These are phyloP conservation scores for Kwoniella sp. DNA, from an alignment of 768 basidiomycete species.

Conservation along the genomic window DNA sequence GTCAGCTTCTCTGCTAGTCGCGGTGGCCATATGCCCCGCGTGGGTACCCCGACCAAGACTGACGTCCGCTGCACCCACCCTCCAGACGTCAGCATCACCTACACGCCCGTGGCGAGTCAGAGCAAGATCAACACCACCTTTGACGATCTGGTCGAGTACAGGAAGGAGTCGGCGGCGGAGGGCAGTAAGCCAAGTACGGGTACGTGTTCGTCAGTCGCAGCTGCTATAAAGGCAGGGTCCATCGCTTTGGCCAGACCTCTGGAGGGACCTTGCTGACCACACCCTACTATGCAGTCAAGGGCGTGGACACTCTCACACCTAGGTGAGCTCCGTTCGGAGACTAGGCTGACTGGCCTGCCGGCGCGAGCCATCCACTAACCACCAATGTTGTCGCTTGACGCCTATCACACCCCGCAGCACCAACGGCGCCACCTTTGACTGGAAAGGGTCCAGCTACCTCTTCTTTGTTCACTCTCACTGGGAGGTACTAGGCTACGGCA, in stretches of 20 bases:
- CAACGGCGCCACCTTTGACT: slow-evolving; percentile 49
- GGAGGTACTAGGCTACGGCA: slow-evolving; percentile 53
- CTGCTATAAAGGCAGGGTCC: no score
- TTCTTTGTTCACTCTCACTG: slow-evolving; percentile 52
- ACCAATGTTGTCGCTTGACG: neutral
- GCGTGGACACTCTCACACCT: slow-evolving; percentile 44
- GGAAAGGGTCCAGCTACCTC: slow-evolving; percentile 52
- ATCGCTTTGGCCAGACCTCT: no score
- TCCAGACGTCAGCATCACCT: slow-evolving; percentile 53
- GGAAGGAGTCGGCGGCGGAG: slow-evolving; percentile 31
- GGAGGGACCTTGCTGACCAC: neutral
- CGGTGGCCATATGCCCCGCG: no score
- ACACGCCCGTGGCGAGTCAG: slow-evolving; percentile 36
- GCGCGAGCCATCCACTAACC: no score
- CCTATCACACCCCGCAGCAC: slow-evolving; percentile 6
- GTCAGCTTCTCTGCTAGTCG: slow-evolving; percentile 16
- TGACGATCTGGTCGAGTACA: slow-evolving; percentile 52
- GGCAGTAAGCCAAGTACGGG: slow-evolving; percentile 44
- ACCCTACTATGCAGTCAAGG: slow-evolving; percentile 29
- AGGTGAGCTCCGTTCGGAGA: slow-evolving; percentile 34
- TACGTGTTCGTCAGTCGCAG: no score
- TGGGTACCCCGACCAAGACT: no score
- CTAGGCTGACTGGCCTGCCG: no score
- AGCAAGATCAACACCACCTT: slow-evolving; percentile 31
- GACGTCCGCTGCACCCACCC: no score